Percentiles rank a stretch among this genome's conserved stretches.
These are phyloP conservation scores for Fagus sylvatica DNA, from an alignment of 306 rosid species.

Conservation along the genomic window DNA sequence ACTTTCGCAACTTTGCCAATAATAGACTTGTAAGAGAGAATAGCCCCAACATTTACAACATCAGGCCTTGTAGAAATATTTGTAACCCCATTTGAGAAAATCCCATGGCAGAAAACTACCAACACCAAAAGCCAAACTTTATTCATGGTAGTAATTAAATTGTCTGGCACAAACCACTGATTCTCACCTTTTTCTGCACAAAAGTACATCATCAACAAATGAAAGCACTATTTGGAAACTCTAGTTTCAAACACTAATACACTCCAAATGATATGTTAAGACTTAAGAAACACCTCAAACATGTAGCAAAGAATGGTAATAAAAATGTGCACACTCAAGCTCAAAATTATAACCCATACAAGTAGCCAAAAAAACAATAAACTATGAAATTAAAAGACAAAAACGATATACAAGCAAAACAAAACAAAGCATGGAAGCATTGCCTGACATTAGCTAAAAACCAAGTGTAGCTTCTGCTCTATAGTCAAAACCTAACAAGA, in stretches of 20 bases:
- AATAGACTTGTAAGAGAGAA: constrained; percentile 57
- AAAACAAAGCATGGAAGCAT: too few species aligned
- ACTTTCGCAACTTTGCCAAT: constrained; percentile 58
- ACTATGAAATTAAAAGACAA: too few species aligned
- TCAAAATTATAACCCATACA: neutral
- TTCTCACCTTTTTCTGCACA: constrained; percentile 32
- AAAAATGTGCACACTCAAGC: neutral
- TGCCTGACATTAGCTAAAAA: neutral
- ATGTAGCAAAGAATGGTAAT: neutral
- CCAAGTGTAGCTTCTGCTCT: neutral
- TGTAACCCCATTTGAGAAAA: constrained; percentile 44
- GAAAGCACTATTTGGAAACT: constrained; percentile 7
- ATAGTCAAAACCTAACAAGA: neutral
- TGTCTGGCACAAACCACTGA: constrained; percentile 24
- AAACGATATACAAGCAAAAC: too few species aligned
- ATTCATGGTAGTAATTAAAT: constrained; percentile 37
- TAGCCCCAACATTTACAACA: constrained; percentile 63
- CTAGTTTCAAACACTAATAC: constrained; percentile 16
- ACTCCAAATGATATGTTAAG: neutral
- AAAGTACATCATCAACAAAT: constrained; percentile 13
- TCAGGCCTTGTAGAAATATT: constrained; percentile 54
- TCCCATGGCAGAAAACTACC: constrained; percentile 42
- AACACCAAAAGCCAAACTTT: constrained; percentile 47
- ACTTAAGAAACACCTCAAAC: constrained; percentile 5
- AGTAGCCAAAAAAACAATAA: neutral